These are phyloP conservation scores for Cyanidiococcus yangmingshanensis DNA, from an alignment of 23 red algal species.

Conservation along the genomic window DNA sequence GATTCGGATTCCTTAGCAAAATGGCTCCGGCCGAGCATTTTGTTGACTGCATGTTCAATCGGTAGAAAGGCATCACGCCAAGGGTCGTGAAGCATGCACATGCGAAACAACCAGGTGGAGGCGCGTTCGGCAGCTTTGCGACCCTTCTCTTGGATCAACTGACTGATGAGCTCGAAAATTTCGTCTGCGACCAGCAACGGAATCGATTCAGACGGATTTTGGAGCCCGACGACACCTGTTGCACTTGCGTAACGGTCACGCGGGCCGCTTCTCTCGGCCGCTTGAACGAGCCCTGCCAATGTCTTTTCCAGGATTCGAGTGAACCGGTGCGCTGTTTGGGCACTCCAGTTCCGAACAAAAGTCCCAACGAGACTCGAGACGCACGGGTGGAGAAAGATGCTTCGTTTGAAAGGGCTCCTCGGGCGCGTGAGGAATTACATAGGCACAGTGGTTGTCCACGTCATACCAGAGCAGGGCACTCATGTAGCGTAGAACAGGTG, in stretches of 20 bases:
- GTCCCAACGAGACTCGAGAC: no score
- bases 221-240: no score
- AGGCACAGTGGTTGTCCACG: neutral
- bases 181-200: neutral
- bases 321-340: no score
- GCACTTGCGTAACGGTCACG: no score
- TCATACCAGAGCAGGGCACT: neutral
- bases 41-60: neutral
- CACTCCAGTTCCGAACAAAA: no score
- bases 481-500: neutral
- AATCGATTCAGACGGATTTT: no score
- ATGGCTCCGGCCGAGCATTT: neutral
- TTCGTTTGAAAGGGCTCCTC: no score
- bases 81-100: neutral
- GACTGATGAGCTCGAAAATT: neutral
- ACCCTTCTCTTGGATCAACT: neutral
- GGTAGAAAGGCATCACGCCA: neutral
- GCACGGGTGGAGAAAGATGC: no score
- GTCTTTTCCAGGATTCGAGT: no score
- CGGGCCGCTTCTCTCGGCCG: no score
- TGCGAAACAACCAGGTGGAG: neutral
- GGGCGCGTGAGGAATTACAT: no score
- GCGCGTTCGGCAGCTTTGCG: neutral
- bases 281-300: no score
- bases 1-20: neutral